Conservation (phyloP, 192 early-diverging fungal species). For the Funneliformis geosporum region DNA sequence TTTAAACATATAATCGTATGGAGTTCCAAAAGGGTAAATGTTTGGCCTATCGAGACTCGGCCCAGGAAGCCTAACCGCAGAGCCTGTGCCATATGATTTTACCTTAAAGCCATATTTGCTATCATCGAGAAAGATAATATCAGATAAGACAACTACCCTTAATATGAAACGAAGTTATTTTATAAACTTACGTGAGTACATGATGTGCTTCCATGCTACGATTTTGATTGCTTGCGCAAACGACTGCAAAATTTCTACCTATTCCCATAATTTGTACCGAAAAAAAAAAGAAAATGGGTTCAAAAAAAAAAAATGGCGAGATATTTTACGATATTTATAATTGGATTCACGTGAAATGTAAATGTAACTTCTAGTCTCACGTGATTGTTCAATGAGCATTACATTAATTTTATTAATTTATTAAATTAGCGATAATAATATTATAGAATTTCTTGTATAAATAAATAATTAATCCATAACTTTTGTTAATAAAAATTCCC, state of each 20-base stretch:
- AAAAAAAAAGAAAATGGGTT: too few relatives aligned
- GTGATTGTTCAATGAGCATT: too few relatives aligned
- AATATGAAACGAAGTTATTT: background rate
- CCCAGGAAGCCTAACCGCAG: conserved; percentile 86
- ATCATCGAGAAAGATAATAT: background rate
- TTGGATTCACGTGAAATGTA: too few relatives aligned
- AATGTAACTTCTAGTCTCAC: too few relatives aligned
- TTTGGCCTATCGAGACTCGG: conserved; percentile 85
- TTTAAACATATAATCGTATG: conserved; percentile 86
- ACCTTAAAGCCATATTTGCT: conserved; percentile 80
- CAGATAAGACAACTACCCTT: conserved; percentile 9
- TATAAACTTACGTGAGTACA: conserved; percentile 60
- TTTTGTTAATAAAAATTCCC: conserved; percentile 43
- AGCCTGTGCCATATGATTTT: conserved; percentile 88
- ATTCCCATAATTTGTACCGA: background rate
- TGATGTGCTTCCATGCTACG: conserved; percentile 95
- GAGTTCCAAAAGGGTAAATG: conserved; percentile 89
- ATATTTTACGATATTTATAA: too few relatives aligned
- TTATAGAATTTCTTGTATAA: too few relatives aligned
- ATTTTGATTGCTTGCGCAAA: conserved; percentile 98
- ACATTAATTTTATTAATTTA: too few relatives aligned
- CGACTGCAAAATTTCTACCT: conserved; percentile 76
- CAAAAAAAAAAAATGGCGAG: too few relatives aligned
- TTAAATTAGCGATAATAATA: too few relatives aligned
- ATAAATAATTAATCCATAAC: background rate